phyloP scores from a whole-genome alignment of 192 early-diverging fungal genomes.

The Geosiphon pyriformis region DNA sequence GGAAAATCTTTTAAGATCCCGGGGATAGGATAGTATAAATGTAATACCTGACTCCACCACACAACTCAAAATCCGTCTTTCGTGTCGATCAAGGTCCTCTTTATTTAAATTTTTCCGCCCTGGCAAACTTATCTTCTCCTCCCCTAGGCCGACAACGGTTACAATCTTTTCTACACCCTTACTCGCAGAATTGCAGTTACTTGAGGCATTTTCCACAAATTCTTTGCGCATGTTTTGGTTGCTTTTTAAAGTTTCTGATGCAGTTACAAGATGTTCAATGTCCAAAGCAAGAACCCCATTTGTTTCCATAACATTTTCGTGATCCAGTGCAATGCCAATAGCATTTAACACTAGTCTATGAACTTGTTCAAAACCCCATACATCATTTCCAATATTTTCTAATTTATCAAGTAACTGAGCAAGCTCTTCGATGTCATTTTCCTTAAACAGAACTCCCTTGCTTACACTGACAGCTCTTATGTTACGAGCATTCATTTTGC shows the following conservation, averaged over 20 bases:
- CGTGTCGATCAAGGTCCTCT: constrained; percentile 58
- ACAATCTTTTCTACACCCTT: constrained; percentile 30
- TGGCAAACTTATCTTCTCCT: constrained; percentile 23
- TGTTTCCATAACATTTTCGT: constrained; percentile 23
- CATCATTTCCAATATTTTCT: constrained; percentile 30
- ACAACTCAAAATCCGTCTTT: constrained; percentile 68
- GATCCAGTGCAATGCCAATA: constrained; percentile 33
- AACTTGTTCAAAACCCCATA: constrained; percentile 43
- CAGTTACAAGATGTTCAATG: constrained; percentile 20
- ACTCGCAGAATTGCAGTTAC: background rate
- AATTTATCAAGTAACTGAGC: constrained; percentile 18
- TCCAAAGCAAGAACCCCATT: constrained; percentile 27
- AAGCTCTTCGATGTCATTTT: constrained; percentile 8
- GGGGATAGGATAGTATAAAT: no score
- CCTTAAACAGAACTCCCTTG: constrained; percentile 32
- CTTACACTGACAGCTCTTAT: constrained; percentile 30
- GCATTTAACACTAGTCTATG: constrained; percentile 44
- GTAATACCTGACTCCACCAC: constrained; percentile 72
- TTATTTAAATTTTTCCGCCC: constrained; percentile 23
- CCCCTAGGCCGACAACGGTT: constrained; percentile 38
- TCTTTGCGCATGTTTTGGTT: constrained; percentile 25
- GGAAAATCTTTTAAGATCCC: no score
- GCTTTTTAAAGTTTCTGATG: constrained; percentile 19
- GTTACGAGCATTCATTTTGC: constrained; percentile 44
- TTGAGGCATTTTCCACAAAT: constrained; percentile 20